A percentile compares a stretch with the other conserved stretches of the same genome.
These are phyloP conservation scores for Arachis monticola DNA, from an alignment of 331 rosid genomes.

Conservation along the genomic window DNA sequence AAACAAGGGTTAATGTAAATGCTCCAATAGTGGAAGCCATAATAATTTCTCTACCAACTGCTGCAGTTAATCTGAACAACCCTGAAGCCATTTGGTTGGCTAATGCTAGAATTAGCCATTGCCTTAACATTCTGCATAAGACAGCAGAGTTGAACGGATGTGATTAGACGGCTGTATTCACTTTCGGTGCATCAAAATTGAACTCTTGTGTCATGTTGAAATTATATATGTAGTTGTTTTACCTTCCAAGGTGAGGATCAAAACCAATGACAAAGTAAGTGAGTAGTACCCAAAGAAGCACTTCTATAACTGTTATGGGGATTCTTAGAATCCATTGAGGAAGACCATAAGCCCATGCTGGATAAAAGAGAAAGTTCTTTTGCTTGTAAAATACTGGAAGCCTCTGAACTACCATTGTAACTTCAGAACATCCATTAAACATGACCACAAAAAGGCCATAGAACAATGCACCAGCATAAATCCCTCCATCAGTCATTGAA, in stretches of 20 bases:
- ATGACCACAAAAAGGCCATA: slow-evolving; percentile 33
- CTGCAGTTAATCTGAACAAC: slow-evolving; percentile 49
- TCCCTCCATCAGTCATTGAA: slow-evolving; percentile 39
- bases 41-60: slow-evolving; percentile 48
- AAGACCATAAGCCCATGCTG: slow-evolving; percentile 56
- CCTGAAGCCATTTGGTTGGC: slow-evolving; percentile 54
- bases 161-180: not conserved
- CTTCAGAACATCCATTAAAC: slow-evolving; percentile 58
- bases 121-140: slow-evolving; percentile 52
- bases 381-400: slow-evolving; percentile 64
- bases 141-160: not conserved
- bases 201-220: not conserved
- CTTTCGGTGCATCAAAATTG: too few species aligned
- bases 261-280: slow-evolving; percentile 55
- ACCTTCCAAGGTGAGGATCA: slow-evolving; percentile 55
- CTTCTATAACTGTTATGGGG: slow-evolving; percentile 48
- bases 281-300: slow-evolving; percentile 44
- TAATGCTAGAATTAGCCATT: slow-evolving; percentile 41
- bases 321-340: slow-evolving; percentile 54
- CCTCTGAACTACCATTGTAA: slow-evolving; percentile 49
- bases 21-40: slow-evolving; percentile 52
- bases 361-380: slow-evolving; percentile 50
- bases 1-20: slow-evolving; percentile 42
- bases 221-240: not conserved
- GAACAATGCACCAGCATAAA: slow-evolving; percentile 54